Percentiles rank a stretch among this genome's conserved stretches.
These are phyloP conservation scores for Senecio squalidus DNA, from an alignment of 140 eudicot genomes.

Conservation along the genomic window DNA sequence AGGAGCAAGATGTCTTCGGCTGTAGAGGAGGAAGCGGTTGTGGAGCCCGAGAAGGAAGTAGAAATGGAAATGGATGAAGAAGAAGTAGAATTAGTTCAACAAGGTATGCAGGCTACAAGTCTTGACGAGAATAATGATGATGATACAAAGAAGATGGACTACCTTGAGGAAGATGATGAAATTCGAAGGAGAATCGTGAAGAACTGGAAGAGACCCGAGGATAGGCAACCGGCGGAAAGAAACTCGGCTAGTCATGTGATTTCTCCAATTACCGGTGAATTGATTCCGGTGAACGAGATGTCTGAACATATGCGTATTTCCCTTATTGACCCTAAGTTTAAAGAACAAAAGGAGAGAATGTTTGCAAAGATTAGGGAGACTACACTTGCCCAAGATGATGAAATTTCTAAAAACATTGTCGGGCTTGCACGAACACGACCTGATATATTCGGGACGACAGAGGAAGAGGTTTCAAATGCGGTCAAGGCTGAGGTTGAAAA, in stretches of 20 bases:
- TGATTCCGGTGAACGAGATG: conserved; percentile 84
- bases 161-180: conserved; percentile 56
- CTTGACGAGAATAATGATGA: conserved; percentile 65
- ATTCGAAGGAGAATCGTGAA: conserved; percentile 93
- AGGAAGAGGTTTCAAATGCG: conserved; percentile 97
- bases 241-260: conserved; percentile 72
- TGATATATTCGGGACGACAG: conserved; percentile 94
- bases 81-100: conserved; percentile 86
- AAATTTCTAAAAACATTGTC: conserved; percentile 78
- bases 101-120: conserved; percentile 87
- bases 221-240: conserved; percentile 66
- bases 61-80: conserved; percentile 99
- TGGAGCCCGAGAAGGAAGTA: conserved; percentile 80
- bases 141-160: conserved; percentile 29
- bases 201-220: conserved; percentile 95
- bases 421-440: conserved; percentile 96
- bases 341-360: conserved; percentile 97
- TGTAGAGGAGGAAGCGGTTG: conserved; percentile 61
- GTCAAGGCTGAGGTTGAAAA: conserved; percentile 92
- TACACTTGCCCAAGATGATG: conserved; percentile 93
- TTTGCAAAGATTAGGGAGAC: conserved; percentile 94
- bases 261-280: conserved; percentile 89
- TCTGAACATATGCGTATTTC: conserved; percentile 98
- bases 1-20: conserved; percentile 69
- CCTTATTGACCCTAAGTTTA: conserved; percentile 89